These are phyloP conservation scores for Paramecium octaurelia DNA, from an alignment of 73 alveolate species.

Conservation along the genomic window DNA sequence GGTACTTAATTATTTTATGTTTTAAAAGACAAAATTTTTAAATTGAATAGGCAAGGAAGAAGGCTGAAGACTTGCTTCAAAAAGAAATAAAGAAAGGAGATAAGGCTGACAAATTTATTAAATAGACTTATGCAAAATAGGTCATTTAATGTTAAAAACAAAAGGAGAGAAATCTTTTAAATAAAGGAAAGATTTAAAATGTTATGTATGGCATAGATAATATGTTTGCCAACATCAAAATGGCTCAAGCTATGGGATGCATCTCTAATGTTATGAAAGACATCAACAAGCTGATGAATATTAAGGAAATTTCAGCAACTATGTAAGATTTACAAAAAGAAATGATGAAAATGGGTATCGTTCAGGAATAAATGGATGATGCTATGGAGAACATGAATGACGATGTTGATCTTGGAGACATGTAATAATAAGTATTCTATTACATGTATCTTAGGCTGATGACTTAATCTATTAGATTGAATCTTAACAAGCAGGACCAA, in stretches of 20 bases:
- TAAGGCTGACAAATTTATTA: constrained; percentile 45
- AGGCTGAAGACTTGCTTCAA: constrained; percentile 51
- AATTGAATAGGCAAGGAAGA: constrained; percentile 36
- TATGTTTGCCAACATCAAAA: constrained; percentile 59
- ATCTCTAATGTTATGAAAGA: constrained; percentile 54
- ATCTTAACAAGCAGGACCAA: neutral
- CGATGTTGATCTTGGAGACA: constrained; percentile 57
- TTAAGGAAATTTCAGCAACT: constrained; percentile 51
- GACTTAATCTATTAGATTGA: neutral
- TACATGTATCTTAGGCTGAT: neutral
- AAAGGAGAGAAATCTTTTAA: constrained; percentile 16
- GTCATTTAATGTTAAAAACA: constrained; percentile 39
- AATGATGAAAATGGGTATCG: constrained; percentile 64
- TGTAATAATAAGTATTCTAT: constrained; percentile 7
- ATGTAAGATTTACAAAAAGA: constrained; percentile 58
- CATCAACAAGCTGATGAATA: constrained; percentile 32
- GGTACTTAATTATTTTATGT: neutral
- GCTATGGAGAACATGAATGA: constrained; percentile 60
- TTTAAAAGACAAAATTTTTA: constrained; percentile 1
- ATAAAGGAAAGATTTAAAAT: constrained; percentile 51
- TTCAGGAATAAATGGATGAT: constrained; percentile 56
- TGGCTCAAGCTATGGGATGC: constrained; percentile 59
- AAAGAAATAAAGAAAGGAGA: constrained; percentile 63
- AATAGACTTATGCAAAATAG: constrained; percentile 56
- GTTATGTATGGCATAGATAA: constrained; percentile 36